Base-by-base conservation (phyloP, 352 stramenopile species). In the Phytophthora citricola region DNA sequence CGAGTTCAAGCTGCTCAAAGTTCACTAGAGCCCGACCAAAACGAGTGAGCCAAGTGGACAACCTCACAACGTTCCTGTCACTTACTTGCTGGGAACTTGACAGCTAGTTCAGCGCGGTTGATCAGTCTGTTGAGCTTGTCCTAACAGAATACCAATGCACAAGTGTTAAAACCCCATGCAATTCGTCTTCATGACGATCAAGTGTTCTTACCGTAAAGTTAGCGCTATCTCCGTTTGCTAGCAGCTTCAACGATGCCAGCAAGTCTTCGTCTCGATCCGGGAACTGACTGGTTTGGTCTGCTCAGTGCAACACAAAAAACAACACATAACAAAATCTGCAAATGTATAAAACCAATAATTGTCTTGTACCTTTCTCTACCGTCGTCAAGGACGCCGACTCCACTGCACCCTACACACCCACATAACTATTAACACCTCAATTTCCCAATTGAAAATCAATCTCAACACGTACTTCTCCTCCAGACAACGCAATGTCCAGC, bases 261-360 rank as follows among this genome's bases (percentile, higher is more conserved):
- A 96, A 56, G 58, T 96, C 88, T 40, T 93, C 85, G 44, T 96
- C 88, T 38, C 88, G 78, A 41, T 96, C 87, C 2, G 83, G 85
- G 39, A 92, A 96, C 66, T 96, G 88, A 34, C 91, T 94, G 1
- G 85, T 89, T 43, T 91, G 73, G 20, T 95, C 88, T 92, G 29
- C 36, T 53, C 45, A 50, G 7, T 5, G 34, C 7, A 54, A 49
- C 27, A 47, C 14, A 12, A 32, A n/a, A 24, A 24, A 22, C 17
- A 17, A 26, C 24, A 26, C 4, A 20, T 26, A 26, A 26, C 1
- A 31, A 15, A 39, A 8, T 31, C 24, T 14, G 20, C 36, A 47
- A 24, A 15, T 47, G 22, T 9, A 22, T 6, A 9, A 7, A 51
- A 29, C 27, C 14, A 12, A 15, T 24, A 38, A 22, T 22, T 39